phyloP scores from a whole-genome alignment of 2,329 filamentous ascomycete species.

The Diaporthe australafricana region DNA sequence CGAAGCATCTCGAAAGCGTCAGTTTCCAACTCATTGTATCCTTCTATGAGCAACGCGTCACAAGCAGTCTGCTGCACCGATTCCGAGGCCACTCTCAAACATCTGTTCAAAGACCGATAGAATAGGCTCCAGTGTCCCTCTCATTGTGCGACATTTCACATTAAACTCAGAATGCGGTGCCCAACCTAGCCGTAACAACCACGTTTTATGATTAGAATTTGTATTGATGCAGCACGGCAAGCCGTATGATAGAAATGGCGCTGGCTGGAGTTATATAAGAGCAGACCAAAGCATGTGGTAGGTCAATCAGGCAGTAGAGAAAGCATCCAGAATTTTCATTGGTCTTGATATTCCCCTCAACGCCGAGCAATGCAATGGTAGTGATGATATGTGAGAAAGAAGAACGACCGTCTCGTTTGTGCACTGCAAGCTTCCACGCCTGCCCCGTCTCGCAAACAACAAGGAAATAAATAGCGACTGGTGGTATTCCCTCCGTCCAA shows the following conservation, averaged over 20 bases:
- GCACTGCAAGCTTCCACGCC: conserved; percentile 22
- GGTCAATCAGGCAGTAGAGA: conserved; percentile 16
- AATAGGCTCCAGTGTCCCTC: not conserved
- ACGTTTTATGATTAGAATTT: not conserved
- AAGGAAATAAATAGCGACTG: conserved; percentile 27
- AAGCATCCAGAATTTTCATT: conserved; percentile 27
- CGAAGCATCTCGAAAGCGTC: not conserved
- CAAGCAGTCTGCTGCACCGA: not conserved
- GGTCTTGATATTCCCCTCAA: conserved; percentile 32
- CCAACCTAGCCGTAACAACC: not conserved
- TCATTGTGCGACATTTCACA: not conserved
- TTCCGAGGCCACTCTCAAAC: not conserved
- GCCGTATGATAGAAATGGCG: not conserved
- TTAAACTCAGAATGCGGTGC: not conserved
- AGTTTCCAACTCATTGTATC: not conserved
- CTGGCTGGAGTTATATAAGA: not conserved
- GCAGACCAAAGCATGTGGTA: not conserved
- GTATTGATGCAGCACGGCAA: not conserved
- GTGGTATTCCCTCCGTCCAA: conserved; percentile 26
- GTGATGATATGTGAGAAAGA: conserved; percentile 27
- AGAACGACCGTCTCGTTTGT: conserved; percentile 27
- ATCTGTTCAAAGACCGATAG: not conserved
- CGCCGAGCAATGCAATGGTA: conserved; percentile 39
- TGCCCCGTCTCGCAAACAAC: not conserved
- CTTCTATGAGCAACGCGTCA: not conserved